Evolutionary conservation across 345 rosid species (phyloP), one percentile per base, ranked within the genome.

Genomic region (Jatropha curcas): DNA sequence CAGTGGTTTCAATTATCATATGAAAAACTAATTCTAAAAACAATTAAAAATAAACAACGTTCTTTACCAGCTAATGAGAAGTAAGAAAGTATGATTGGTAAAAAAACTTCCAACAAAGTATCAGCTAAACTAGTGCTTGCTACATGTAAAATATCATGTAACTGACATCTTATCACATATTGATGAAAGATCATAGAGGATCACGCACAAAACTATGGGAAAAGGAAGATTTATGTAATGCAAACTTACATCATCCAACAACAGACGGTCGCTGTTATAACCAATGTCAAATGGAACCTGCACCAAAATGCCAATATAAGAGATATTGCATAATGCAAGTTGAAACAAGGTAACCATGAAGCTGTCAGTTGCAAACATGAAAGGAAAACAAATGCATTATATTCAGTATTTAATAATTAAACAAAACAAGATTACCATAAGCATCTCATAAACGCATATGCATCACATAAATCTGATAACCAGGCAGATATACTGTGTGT

Each of bases 221-320:
- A 14, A 31, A 13, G 33, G 50, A 51, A 50, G 58, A 14, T 10
- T 12, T n/a, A 37, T 20, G 11, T n/a, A 46, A 8, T n/a, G 46
- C 33, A 65, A 70, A 59, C 82, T 74, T 85, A 94, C 98, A 94
- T 94, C 97, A 94, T 92, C 98, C 97, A 90, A 79, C 98, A 94
- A 79, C 97, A 90, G 70, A 90, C 89, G 41, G 97, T 89, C 22
- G 98, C 97, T 30, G 98, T 94, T 60, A 92, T 79, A 70, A 94
- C 91, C 93, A 94, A 84, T 61, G 98, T 94, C 61, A 92, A 79
- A 77, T 89, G 97, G 35, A 94, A 66, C 85, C 97, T 94, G 92
- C 82, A 82, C 16, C 22, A 74, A 11, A 65, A 60, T 37, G 16
- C 17, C 24, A 39, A 28, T 14, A 41, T 63, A 11, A 70, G 33